Percentiles rank a stretch among this genome's conserved stretches.
Evolutionary conservation across 2,329 filamentous ascomycete genomes (phyloP).

Genomic region (Apiospora koreana): DNA sequence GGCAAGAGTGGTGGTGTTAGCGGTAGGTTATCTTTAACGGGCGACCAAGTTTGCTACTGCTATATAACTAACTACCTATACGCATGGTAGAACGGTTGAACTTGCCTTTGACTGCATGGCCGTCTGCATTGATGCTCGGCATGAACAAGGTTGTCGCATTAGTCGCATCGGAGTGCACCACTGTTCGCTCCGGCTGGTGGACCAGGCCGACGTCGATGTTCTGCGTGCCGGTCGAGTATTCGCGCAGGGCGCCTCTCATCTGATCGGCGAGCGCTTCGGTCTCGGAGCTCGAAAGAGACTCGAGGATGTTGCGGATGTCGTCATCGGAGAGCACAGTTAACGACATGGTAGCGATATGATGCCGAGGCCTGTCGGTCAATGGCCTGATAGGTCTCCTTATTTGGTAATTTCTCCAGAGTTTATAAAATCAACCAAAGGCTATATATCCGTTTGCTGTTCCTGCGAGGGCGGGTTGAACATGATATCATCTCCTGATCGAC

Average conservation of each 20-base stretch:
- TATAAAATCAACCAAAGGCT: neutral
- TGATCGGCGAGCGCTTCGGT: conserved; percentile 51
- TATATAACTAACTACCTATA: too few species aligned
- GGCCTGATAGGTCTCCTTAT: neutral
- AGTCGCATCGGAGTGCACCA: conserved; percentile 48
- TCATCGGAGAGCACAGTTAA: conserved; percentile 60
- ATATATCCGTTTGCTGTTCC: neutral
- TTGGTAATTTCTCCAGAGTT: neutral
- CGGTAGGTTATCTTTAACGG: neutral
- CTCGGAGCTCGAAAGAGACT: conserved; percentile 53
- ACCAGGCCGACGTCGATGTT: conserved; percentile 40
- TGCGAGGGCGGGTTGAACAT: neutral
- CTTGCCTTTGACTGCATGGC: conserved; percentile 69
- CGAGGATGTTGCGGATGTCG: conserved; percentile 55
- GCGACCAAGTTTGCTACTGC: too few species aligned
- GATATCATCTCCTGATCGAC: conserved; percentile 2
- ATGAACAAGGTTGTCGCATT: conserved; percentile 70
- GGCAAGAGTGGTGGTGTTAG: neutral
- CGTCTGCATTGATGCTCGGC: conserved; percentile 60
- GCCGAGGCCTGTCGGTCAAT: neutral
- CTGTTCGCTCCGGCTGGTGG: conserved; percentile 57
- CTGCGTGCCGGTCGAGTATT: conserved; percentile 60
- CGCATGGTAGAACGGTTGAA: neutral
- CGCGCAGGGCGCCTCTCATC: conserved; percentile 55
- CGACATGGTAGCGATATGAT: conserved; percentile 44